Conservation (phyloP, 1,284 basidiomycete genomes). For the Naganishia sp. region DNA sequence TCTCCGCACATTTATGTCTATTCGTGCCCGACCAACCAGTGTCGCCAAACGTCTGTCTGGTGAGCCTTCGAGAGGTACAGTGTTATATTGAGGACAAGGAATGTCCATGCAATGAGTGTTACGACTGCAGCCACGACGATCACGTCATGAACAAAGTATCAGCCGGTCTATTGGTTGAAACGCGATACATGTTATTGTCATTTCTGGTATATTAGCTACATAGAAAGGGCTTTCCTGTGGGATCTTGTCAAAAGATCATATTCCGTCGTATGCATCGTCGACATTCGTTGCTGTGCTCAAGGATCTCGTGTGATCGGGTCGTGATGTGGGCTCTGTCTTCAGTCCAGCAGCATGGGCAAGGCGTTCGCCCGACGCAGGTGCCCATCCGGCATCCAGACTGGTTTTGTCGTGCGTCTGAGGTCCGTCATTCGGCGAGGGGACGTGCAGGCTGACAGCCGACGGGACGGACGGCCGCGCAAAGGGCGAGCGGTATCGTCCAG, state of each 20-base stretch:
- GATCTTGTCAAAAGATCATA: not conserved
- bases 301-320: not conserved
- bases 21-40: no score
- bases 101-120: no score
- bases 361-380: conserved; percentile 1
- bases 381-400: not conserved
- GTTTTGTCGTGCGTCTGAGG: not conserved
- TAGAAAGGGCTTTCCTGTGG: no score
- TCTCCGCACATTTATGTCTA: no score
- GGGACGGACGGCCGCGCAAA: conserved; percentile 1
- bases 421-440: conserved; percentile 2
- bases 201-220: no score
- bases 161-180: no score
- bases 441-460: conserved; percentile 18
- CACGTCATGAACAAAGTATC: no score
- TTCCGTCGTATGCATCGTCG: conserved; percentile 22
- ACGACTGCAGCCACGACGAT: no score
- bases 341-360: conserved; percentile 8
- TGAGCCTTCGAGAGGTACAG: no score
- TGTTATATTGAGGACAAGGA: no score
- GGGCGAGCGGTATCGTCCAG: conserved; percentile 4
- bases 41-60: no score
- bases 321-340: not conserved
- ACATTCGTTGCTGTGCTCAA: conserved; percentile 14
- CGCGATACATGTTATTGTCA: no score